Evolutionary conservation across 805 yeast genomes (phyloP).

Genomic region (Jamesozyma spencerorum): DNA sequence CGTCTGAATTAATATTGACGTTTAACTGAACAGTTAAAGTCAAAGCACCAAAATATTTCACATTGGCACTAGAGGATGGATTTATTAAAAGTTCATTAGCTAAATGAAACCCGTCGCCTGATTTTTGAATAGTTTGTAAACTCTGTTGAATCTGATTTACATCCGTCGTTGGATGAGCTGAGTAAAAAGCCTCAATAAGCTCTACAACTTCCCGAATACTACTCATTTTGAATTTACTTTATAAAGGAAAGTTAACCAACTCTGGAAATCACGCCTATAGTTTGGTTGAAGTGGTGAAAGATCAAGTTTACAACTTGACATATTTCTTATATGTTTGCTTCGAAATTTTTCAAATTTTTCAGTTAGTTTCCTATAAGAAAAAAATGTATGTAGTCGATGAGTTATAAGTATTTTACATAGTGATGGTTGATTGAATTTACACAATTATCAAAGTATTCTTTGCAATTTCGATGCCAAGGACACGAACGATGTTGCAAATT

Average conservation of each 20-base stretch:
- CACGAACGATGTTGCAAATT: conserved; percentile 36
- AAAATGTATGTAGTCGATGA: no score
- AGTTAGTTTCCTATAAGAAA: background rate
- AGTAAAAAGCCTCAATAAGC: conserved; percentile 23
- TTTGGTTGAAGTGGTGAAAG: background rate
- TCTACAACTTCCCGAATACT: conserved; percentile 14
- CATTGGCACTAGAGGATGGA: conserved; percentile 18
- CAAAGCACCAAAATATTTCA: conserved; percentile 30
- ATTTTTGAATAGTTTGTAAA: conserved; percentile 26
- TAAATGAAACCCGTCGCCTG: conserved; percentile 21
- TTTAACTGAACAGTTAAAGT: conserved; percentile 29
- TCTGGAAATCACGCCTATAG: background rate
- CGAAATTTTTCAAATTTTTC: no score
- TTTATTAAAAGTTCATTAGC: conserved; percentile 22
- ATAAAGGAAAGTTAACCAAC: background rate
- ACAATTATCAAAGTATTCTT: conserved; percentile 24
- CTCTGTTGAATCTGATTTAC: conserved; percentile 26
- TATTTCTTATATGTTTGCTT: background rate
- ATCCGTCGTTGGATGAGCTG: conserved; percentile 21
- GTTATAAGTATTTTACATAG: background rate
- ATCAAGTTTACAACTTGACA: background rate
- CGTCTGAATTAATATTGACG: conserved; percentile 11
- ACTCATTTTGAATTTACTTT: conserved; percentile 3
- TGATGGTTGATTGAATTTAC: no score
- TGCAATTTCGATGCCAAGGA: conserved; percentile 35